These are phyloP conservation scores for Stephania japonica DNA, from an alignment of 164 flowering plant genomes.

Conservation along the genomic window DNA sequence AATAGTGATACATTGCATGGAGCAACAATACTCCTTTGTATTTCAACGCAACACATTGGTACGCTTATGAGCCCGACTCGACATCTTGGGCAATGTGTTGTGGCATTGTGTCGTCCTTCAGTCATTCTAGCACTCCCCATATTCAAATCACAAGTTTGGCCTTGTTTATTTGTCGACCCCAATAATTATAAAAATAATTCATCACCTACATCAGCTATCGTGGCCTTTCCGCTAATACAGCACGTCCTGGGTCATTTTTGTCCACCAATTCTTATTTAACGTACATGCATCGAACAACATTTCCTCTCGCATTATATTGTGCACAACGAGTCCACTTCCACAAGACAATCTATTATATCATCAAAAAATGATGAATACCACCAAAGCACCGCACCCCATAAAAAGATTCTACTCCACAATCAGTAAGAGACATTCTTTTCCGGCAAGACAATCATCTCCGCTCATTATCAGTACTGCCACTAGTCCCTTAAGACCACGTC, in stretches of 20 bases:
- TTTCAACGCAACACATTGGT: too few relatives aligned
- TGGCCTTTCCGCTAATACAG: not conserved
- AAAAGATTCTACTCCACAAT: constrained; percentile 14
- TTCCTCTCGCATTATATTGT: not conserved
- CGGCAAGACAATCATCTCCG: constrained; percentile 15
- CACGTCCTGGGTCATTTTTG: not conserved
- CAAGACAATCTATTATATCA: too few relatives aligned
- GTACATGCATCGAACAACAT: not conserved
- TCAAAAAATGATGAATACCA: not conserved
- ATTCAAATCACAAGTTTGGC: too few relatives aligned
- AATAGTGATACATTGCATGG: too few relatives aligned
- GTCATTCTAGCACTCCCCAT: too few relatives aligned
- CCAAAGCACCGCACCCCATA: not conserved
- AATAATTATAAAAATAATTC: not conserved
- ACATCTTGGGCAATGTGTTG: too few relatives aligned
- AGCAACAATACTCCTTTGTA: too few relatives aligned
- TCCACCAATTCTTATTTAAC: not conserved
- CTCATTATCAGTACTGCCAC: not conserved
- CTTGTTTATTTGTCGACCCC: too few relatives aligned
- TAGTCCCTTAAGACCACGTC: constrained; percentile 10
- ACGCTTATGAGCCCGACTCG: too few relatives aligned
- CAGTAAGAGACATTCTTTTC: constrained; percentile 19
- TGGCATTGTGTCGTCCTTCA: too few relatives aligned
- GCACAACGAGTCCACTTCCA: not conserved
- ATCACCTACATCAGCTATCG: not conserved